Base-by-base conservation (phyloP, 2,329 filamentous ascomycete species). In the Phaeosphaeriaceae sp. region DNA sequence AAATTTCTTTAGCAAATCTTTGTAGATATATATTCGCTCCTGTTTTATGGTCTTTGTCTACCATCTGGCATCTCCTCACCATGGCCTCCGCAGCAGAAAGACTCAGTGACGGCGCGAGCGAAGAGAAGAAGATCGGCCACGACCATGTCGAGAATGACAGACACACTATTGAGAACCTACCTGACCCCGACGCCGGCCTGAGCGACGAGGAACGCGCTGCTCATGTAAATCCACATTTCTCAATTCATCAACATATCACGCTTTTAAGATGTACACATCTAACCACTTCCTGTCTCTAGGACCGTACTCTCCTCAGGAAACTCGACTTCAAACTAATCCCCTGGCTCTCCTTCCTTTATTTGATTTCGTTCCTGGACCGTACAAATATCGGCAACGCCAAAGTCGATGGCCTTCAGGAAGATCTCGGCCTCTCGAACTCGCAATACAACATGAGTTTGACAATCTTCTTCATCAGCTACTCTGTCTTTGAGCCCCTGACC, bases 391-490 rank as follows among this genome's bases (percentile, higher is more conserved):
- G 91, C 46, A 95, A 84, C 78, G 92, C 86, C 2, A 86, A 85
- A 68, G 80, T 88, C 21, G 85, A 82, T n/a, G 84, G 85, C 15
- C 74, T 88, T 2, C 75, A 83, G 54, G 71, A 82, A 11, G 87
- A 90, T 56, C 79, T 95, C 7, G 64, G 84, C 31, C 86, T 94
- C 81, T 83, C 83, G 0, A 82, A 84, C 2, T 77, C 82, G 6
- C 82, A 90, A 70, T 96, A 93, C 79, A 93, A 93, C 74, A 82
- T 85, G 21, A 86, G 88, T 0, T 82, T 96, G 7, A 91, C 90
- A 33, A 89, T 96, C 66, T 96, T 96, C 80, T 96, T 96, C 79
- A 83, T 96, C 50, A 92, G 90, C 0, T 97, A 97, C 74, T 85
- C 91, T 1, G 78, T 93, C 33, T 93, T 92, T 62, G 92, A 95